Conservation (phyloP, 805 yeast species). For the Saccharomycopsis javanensis region DNA sequence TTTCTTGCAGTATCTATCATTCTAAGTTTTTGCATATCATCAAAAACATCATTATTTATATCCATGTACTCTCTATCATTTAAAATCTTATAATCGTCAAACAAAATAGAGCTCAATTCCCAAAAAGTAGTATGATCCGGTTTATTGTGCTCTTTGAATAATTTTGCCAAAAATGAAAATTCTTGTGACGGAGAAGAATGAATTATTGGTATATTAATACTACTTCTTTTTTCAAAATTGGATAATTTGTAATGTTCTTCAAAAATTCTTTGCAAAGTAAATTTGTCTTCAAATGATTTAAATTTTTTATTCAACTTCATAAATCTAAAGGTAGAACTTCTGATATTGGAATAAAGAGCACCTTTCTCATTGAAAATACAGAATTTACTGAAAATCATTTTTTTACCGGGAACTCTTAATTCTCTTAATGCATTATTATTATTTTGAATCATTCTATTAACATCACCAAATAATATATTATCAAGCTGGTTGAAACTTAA, state of each 20-base stretch:
- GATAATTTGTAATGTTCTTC: background rate
- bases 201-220: conserved; percentile 32
- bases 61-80: conserved; percentile 22
- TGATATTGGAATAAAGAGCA: conserved; percentile 1
- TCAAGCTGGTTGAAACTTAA: conserved; percentile 28
- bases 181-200: conserved; percentile 24
- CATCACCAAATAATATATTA: conserved; percentile 39
- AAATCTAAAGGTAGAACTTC: background rate
- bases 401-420: conserved; percentile 21
- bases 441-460: conserved; percentile 27
- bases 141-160: conserved; percentile 8
- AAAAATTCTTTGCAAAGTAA: background rate
- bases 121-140: conserved; percentile 28
- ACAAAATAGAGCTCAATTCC: conserved; percentile 54
- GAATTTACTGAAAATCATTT: conserved; percentile 11
- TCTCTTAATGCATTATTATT: conserved; percentile 25
- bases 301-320: background rate
- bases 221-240: background rate
- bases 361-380: conserved; percentile 1
- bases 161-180: conserved; percentile 26
- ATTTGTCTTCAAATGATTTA: background rate
- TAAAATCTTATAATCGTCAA: conserved; percentile 33
- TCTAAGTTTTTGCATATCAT: conserved; percentile 20
- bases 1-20: conserved; percentile 31
- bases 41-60: conserved; percentile 21